phyloP scores from a whole-genome alignment of 768 basidiomycete genomes.

The Termitomyces sp. region DNA sequence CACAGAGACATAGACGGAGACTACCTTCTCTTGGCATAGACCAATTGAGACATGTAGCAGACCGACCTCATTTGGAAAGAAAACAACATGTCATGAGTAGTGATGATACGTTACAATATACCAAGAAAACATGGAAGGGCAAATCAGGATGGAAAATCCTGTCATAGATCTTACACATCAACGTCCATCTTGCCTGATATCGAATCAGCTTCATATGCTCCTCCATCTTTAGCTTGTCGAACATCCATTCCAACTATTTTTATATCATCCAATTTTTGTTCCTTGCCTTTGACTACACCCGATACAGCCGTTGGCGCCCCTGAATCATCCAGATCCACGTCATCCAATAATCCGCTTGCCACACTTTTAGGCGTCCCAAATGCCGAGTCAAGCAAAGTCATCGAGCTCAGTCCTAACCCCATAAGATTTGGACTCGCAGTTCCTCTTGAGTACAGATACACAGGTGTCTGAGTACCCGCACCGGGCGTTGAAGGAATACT shows the following conservation, averaged over 20 bases:
- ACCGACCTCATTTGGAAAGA: not conserved
- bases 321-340: conserved; percentile 8
- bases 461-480: conserved; percentile 18
- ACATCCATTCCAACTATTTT: conserved; percentile 22
- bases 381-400: conserved; percentile 12
- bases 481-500: conserved; percentile 31
- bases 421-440: conserved; percentile 22
- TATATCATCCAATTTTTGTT: conserved; percentile 18
- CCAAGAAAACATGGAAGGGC: not conserved
- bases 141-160: not conserved
- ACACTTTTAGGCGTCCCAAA: conserved; percentile 21
- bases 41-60: too few relatives aligned
- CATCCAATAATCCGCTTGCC: conserved; percentile 15
- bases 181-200: conserved; percentile 22
- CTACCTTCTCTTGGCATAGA: too few relatives aligned
- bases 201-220: not conserved
- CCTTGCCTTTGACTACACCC: conserved; percentile 9
- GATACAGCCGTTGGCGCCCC: conserved; percentile 3
- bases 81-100: not conserved
- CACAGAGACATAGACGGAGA: too few relatives aligned
- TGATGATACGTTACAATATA: not conserved
- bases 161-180: conserved; percentile 11
- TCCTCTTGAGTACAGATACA: conserved; percentile 2
- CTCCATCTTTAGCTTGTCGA: conserved; percentile 8
- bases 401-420: conserved; percentile 20